These are phyloP conservation scores for Colletotrichum spaethianum DNA, from an alignment of 2,329 filamentous ascomycete genomes.

Conservation along the genomic window DNA sequence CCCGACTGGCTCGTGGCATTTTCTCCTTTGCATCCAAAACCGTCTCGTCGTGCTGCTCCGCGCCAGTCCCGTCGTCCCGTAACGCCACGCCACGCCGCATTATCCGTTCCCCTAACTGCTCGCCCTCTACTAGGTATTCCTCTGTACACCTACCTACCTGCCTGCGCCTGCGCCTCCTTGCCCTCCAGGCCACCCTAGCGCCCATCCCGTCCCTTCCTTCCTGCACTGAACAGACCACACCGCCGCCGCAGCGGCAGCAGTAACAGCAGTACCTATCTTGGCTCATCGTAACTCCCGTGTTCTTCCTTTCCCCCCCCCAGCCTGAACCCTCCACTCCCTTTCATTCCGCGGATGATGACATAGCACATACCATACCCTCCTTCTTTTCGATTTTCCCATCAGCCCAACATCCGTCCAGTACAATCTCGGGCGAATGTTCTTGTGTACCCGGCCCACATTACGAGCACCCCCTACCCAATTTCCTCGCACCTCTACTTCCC, in stretches of 20 bases:
- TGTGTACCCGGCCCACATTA: slow-evolving; percentile 10
- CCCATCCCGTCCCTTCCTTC: slow-evolving; percentile 8
- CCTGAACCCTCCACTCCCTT: background rate
- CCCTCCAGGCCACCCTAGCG: background rate
- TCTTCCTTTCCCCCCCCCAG: background rate
- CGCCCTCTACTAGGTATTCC: too few species aligned
- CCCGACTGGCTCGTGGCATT: background rate
- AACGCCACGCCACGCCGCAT: slow-evolving; percentile 27
- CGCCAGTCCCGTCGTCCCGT: slow-evolving; percentile 27
- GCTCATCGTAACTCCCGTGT: background rate
- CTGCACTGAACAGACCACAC: slow-evolving; percentile 16
- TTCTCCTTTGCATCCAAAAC: background rate
- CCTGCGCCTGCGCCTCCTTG: slow-evolving; percentile 6
- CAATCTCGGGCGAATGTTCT: slow-evolving; percentile 24
- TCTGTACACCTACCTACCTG: too few species aligned
- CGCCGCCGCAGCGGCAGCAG: background rate
- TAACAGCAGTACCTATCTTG: background rate
- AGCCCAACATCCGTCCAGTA: slow-evolving; percentile 5
- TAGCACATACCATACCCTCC: background rate
- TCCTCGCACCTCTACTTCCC: slow-evolving; percentile 28
- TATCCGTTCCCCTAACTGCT: slow-evolving; percentile 9
- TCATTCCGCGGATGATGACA: background rate
- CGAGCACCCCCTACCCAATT: slow-evolving; percentile 22
- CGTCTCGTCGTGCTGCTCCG: background rate
- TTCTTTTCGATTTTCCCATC: background rate